Percentiles rank a stretch among this genome's conserved stretches.
Conservation (phyloP, 192 early-diverging fungal species). For the Helicostylum pulchrum region DNA sequence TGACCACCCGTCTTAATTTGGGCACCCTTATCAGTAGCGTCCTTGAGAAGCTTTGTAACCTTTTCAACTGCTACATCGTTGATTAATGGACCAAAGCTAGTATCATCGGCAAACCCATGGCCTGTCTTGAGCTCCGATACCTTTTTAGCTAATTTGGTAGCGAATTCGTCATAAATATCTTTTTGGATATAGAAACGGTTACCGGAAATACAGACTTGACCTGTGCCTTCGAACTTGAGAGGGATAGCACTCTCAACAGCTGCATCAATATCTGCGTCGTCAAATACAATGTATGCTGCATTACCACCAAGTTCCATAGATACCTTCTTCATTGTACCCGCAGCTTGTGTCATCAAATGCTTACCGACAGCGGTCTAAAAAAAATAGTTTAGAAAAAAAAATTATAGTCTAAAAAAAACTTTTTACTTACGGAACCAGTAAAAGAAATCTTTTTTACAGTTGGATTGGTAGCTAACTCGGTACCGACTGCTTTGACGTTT, state of each 20-base stretch:
- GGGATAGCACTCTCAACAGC: slow-evolving; percentile 52
- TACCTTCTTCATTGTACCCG: slow-evolving; percentile 68
- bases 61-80: slow-evolving; percentile 65
- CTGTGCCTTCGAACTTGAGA: slow-evolving; percentile 65
- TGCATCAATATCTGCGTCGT: slow-evolving; percentile 70
- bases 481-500: slow-evolving; percentile 54
- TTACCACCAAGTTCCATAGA: slow-evolving; percentile 87
- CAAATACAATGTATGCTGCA: slow-evolving; percentile 76
- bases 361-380: slow-evolving; percentile 63
- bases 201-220: slow-evolving; percentile 79
- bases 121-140: slow-evolving; percentile 66
- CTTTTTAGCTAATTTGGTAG: slow-evolving; percentile 49
- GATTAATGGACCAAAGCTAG: slow-evolving; percentile 82
- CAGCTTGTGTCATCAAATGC: slow-evolving; percentile 56
- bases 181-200: slow-evolving; percentile 77
- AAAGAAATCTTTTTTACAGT: slow-evolving; percentile 69
- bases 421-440: slow-evolving; percentile 68
- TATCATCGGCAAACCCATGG: slow-evolving; percentile 62
- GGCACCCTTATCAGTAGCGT: slow-evolving; percentile 73
- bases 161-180: slow-evolving; percentile 61
- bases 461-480: slow-evolving; percentile 52
- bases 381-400: not conserved
- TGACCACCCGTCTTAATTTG: slow-evolving; percentile 66
- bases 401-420: too few species aligned
- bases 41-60: slow-evolving; percentile 63